phyloP scores from a whole-genome alignment of 148 eudicot genomes.

The Vaccinium darrowii region DNA sequence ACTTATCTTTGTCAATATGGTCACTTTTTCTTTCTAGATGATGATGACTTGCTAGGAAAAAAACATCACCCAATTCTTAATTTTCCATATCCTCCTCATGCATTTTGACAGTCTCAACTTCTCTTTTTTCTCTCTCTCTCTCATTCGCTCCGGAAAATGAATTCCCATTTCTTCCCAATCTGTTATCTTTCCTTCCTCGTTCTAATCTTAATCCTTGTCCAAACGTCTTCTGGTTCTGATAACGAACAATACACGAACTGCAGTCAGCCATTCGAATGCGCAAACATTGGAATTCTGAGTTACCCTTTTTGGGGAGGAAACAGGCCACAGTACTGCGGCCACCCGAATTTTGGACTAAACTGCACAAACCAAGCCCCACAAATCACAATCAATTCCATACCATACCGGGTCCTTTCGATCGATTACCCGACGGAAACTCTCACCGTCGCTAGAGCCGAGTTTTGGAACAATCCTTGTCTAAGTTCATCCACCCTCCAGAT shows the following conservation, averaged over 20 bases:
- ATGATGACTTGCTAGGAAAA: background rate
- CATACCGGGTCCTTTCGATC: constrained; percentile 30
- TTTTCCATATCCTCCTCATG: background rate
- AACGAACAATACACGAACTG: constrained; percentile 32
- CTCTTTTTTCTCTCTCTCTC: background rate
- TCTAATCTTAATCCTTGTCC: constrained; percentile 2
- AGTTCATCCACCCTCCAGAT: background rate
- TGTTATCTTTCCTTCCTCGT: constrained; percentile 7
- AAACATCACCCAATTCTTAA: background rate
- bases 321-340: constrained; percentile 46
- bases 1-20: background rate
- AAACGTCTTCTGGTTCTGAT: constrained; percentile 12
- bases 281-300: constrained; percentile 16
- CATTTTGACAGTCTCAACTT: background rate
- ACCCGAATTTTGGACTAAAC: constrained; percentile 40
- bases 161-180: constrained; percentile 9
- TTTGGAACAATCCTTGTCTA: constrained; percentile 32
- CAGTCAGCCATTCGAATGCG: constrained; percentile 31
- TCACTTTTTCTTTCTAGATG: background rate
- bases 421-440: background rate
- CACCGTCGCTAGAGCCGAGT: constrained; percentile 41
- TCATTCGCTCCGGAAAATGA: constrained; percentile 14
- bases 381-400: constrained; percentile 23
- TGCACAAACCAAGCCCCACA: constrained; percentile 30
- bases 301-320: constrained; percentile 55